Percentiles rank a stretch among this genome's conserved stretches.
phyloP scores from a whole-genome alignment of 768 basidiomycete species.

The Gyrodon lividus region DNA sequence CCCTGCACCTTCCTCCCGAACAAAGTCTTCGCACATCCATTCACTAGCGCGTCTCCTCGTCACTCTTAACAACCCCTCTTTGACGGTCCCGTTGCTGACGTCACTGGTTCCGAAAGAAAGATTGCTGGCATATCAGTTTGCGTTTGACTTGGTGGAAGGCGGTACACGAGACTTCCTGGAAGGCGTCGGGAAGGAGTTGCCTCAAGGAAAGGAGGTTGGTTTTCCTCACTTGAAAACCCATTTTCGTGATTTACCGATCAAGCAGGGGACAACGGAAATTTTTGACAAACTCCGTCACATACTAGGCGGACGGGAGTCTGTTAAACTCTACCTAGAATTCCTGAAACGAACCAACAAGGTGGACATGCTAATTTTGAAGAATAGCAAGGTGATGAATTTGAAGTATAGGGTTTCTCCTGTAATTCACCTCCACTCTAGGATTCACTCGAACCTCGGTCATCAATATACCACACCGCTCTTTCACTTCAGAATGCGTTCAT shows the following conservation, averaged over 20 bases:
- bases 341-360: slow-evolving; percentile 91
- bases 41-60: slow-evolving; percentile 87
- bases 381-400: slow-evolving; percentile 67
- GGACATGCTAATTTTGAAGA: slow-evolving; percentile 88
- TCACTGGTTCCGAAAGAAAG: slow-evolving; percentile 70
- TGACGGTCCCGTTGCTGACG: slow-evolving; percentile 71
- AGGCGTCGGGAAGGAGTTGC: slow-evolving; percentile 64
- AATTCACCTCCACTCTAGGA: slow-evolving; percentile 50
- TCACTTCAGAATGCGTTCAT: slow-evolving; percentile 97
- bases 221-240: background rate
- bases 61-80: slow-evolving; percentile 77
- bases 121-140: slow-evolving; percentile 89
- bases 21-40: slow-evolving; percentile 73
- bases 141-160: slow-evolving; percentile 93
- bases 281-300: slow-evolving; percentile 81
- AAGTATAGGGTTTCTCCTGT: background rate
- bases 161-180: slow-evolving; percentile 92
- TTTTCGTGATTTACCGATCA: slow-evolving; percentile 11
- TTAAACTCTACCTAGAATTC: slow-evolving; percentile 93
- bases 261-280: slow-evolving; percentile 55
- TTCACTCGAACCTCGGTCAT: slow-evolving; percentile 87
- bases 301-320: slow-evolving; percentile 86
- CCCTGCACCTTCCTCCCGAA: slow-evolving; percentile 68
- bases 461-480: slow-evolving; percentile 95
- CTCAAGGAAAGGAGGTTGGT: slow-evolving; percentile 63